A percentile compares a stretch with the other conserved stretches of the same genome.
These are phyloP conservation scores for Apiotrichum laibachii DNA, from an alignment of 1,284 basidiomycete genomes.

Conservation along the genomic window DNA sequence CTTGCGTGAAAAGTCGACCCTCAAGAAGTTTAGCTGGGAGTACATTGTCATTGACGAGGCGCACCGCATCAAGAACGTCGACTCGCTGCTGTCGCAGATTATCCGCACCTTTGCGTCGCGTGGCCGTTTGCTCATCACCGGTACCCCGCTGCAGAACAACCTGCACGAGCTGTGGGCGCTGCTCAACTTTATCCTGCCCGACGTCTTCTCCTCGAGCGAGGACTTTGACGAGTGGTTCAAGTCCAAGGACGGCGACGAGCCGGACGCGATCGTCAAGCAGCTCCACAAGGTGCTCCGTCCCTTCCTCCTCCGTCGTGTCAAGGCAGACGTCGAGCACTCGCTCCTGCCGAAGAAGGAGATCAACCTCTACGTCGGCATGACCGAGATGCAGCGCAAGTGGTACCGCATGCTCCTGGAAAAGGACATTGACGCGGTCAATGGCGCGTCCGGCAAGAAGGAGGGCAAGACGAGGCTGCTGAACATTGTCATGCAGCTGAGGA, in stretches of 20 bases:
- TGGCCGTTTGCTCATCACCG: conserved; percentile 89
- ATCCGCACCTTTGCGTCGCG: conserved; percentile 87
- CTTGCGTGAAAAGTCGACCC: conserved; percentile 83
- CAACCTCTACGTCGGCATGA: conserved; percentile 96
- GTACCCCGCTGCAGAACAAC: conserved; percentile 96
- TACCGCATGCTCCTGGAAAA: conserved; percentile 94
- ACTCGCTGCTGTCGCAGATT: conserved; percentile 93
- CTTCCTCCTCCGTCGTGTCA: conserved; percentile 91
- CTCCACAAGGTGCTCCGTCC: conserved; percentile 95
- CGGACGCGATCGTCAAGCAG: conserved; percentile 89
- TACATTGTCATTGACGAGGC: conserved; percentile 99
- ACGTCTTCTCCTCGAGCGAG: conserved; percentile 64
- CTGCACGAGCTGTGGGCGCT: conserved; percentile 95
- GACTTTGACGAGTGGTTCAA: conserved; percentile 77
- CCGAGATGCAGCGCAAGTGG: conserved; percentile 99
- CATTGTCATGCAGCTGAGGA: conserved; percentile 93
- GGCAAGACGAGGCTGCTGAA: conserved; percentile 97
- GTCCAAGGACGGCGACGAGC: conserved; percentile 65
- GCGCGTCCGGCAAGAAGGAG: conserved; percentile 94
- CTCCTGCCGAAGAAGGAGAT: conserved; percentile 98
- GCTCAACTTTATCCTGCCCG: conserved; percentile 85
- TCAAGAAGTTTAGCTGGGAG: conserved; percentile 95
- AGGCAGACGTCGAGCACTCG: conserved; percentile 96
- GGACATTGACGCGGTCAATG: conserved; percentile 98
- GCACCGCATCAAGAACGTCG: conserved; percentile 98